Evolutionary conservation across 2,329 filamentous ascomycete genomes (phyloP).

Genomic region (Juglanconis sp.): DNA sequence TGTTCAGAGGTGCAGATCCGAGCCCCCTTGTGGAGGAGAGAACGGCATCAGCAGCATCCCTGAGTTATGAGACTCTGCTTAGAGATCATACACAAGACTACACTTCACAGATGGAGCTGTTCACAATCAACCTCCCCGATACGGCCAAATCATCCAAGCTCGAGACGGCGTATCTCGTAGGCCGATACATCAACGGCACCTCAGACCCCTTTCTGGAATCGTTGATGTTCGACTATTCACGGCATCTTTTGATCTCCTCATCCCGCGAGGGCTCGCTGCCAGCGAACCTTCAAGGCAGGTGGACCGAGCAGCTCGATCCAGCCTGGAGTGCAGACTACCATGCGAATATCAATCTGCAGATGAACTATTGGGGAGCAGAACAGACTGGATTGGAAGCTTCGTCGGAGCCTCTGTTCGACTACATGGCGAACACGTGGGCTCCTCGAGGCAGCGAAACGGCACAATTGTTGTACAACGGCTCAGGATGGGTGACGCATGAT

Average conservation of each 20-base stretch:
- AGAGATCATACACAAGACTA: conserved; percentile 40
- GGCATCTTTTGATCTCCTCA: conserved; percentile 53
- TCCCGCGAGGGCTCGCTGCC: conserved; percentile 50
- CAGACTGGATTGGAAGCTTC: conserved; percentile 47
- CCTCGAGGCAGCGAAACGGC: conserved; percentile 53
- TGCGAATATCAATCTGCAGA: conserved; percentile 58
- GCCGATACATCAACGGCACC: conserved; percentile 21
- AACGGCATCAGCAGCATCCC: conserved; percentile 30
- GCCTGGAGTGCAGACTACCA: conserved; percentile 53
- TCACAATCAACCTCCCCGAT: conserved; percentile 44
- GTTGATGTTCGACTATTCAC: conserved; percentile 50
- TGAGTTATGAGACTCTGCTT: conserved; percentile 30
- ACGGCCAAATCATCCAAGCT: conserved; percentile 33
- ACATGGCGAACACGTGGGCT: conserved; percentile 48
- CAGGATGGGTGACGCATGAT: conserved; percentile 55
- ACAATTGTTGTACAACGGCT: conserved; percentile 47
- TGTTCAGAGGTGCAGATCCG: conserved; percentile 48
- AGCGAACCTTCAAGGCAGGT: conserved; percentile 54
- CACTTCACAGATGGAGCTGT: conserved; percentile 33
- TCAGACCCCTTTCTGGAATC: conserved; percentile 51
- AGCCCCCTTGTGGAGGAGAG: conserved; percentile 32
- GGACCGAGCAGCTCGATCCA: conserved; percentile 42
- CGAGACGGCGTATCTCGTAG: conserved; percentile 30
- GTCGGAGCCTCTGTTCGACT: conserved; percentile 46
- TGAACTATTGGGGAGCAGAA: conserved; percentile 58